Evolutionary conservation across 306 rosid genomes (phyloP).

Genomic region (Quercus mongolica): DNA sequence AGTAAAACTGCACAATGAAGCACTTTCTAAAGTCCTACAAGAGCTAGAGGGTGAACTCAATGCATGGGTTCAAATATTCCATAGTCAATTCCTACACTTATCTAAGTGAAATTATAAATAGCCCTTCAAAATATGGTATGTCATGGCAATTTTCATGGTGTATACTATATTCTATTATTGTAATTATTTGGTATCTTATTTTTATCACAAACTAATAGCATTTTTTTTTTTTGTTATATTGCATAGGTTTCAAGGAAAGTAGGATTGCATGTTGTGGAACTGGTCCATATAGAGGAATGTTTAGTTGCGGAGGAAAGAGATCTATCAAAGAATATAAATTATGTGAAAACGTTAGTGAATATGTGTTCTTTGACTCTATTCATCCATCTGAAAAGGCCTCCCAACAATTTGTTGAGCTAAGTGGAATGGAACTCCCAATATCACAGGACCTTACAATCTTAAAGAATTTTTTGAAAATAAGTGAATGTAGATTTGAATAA

Average conservation of each 20-base stretch:
- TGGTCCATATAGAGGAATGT: constrained; percentile 34
- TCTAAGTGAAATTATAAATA: neutral
- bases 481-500: neutral
- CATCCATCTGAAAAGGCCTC: constrained; percentile 31
- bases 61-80: constrained; percentile 29
- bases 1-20: too few relatives aligned
- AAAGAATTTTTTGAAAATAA: constrained; percentile 19
- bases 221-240: neutral
- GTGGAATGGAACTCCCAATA: neutral
- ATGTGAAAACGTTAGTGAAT: constrained; percentile 22
- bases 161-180: neutral
- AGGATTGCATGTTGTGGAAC: constrained; percentile 39
- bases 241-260: constrained; percentile 35
- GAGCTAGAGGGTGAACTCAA: constrained; percentile 1
- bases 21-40: neutral
- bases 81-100: neutral
- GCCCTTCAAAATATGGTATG: constrained; percentile 39
- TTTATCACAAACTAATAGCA: too few relatives aligned
- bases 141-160: neutral
- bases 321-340: neutral
- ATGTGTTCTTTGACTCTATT: constrained; percentile 31
- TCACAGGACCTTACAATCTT: constrained; percentile 26
- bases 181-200: too few relatives aligned
- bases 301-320: constrained; percentile 39
- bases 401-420: constrained; percentile 15